phyloP scores from a whole-genome alignment of 768 basidiomycete genomes.

The Auricularia auricula-judae region DNA sequence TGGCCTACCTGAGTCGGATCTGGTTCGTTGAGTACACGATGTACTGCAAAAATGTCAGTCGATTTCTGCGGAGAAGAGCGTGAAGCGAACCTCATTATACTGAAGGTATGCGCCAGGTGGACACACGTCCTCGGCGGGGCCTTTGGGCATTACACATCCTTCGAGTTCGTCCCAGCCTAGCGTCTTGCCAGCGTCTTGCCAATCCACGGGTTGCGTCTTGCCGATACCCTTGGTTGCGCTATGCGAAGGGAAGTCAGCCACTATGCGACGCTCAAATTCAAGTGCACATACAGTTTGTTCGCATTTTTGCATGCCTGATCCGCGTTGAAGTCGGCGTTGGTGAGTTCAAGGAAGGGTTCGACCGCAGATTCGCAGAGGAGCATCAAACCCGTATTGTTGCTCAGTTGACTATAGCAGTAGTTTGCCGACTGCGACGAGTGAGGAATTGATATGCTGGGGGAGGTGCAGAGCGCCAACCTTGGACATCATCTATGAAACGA shows the following conservation, averaged over 20 bases:
- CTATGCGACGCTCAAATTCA: background rate
- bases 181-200: slow-evolving; percentile 48
- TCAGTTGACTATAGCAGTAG: slow-evolving; percentile 39
- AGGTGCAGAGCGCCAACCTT: slow-evolving; percentile 29
- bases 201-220: slow-evolving; percentile 36
- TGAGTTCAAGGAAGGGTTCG: slow-evolving; percentile 42
- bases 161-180: slow-evolving; percentile 36
- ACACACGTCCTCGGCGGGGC: slow-evolving; percentile 25
- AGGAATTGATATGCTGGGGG: background rate
- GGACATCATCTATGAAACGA: slow-evolving; percentile 42
- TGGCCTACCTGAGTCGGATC: slow-evolving; percentile 32
- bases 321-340: slow-evolving; percentile 37
- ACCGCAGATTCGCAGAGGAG: slow-evolving; percentile 52
- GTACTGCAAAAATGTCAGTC: slow-evolving; percentile 27
- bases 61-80: background rate
- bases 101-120: slow-evolving; percentile 24
- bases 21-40: slow-evolving; percentile 51
- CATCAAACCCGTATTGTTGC: slow-evolving; percentile 40
- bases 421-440: slow-evolving; percentile 33
- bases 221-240: slow-evolving; percentile 50
- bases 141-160: slow-evolving; percentile 53
- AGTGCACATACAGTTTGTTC: slow-evolving; percentile 25
- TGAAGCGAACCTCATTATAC: slow-evolving; percentile 44
- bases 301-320: slow-evolving; percentile 33
- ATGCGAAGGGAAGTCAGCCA: background rate